Evolutionary conservation across 2,329 filamentous ascomycete genomes (phyloP).

Genomic region (Fusarium paranaense): DNA sequence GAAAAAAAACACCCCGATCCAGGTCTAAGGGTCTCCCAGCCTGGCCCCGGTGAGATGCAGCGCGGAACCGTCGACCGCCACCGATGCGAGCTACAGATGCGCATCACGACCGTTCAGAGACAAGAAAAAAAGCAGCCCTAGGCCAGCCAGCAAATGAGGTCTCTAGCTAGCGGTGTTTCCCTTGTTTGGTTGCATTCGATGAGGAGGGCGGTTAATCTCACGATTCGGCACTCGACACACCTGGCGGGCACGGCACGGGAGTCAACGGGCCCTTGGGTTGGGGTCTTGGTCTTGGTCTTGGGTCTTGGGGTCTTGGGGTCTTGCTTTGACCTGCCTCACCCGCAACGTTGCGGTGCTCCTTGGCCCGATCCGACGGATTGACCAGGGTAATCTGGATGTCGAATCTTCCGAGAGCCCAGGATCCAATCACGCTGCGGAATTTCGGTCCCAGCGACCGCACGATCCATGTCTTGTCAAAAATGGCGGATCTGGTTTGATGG

Average conservation of each 20-base stretch:
- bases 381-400: slow-evolving; percentile 20
- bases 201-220: slow-evolving; percentile 17
- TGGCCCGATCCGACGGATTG: slow-evolving; percentile 36
- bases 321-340: slow-evolving; percentile 27
- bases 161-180: slow-evolving; percentile 1
- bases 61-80: slow-evolving; percentile 18
- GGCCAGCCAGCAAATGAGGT: neutral
- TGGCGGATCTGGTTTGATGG: slow-evolving; percentile 27
- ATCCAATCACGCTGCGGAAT: slow-evolving; percentile 18
- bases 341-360: slow-evolving; percentile 13
- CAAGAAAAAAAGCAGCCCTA: neutral
- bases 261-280: slow-evolving; percentile 23
- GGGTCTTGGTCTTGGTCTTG: neutral
- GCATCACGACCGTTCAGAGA: slow-evolving; percentile 1
- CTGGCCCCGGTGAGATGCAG: slow-evolving; percentile 4
- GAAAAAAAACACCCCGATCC: neutral
- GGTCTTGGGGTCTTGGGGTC: neutral
- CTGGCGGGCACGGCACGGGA: slow-evolving; percentile 25
- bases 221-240: slow-evolving; percentile 24
- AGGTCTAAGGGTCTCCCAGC: neutral
- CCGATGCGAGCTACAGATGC: slow-evolving; percentile 11
- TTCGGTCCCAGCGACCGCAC: slow-evolving; percentile 20
- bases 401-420: slow-evolving; percentile 15
- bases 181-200: neutral
- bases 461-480: slow-evolving; percentile 30